These are phyloP conservation scores for Meyerozyma elateridarum DNA, from an alignment of 1,139 yeast genomes.

Conservation along the genomic window DNA sequence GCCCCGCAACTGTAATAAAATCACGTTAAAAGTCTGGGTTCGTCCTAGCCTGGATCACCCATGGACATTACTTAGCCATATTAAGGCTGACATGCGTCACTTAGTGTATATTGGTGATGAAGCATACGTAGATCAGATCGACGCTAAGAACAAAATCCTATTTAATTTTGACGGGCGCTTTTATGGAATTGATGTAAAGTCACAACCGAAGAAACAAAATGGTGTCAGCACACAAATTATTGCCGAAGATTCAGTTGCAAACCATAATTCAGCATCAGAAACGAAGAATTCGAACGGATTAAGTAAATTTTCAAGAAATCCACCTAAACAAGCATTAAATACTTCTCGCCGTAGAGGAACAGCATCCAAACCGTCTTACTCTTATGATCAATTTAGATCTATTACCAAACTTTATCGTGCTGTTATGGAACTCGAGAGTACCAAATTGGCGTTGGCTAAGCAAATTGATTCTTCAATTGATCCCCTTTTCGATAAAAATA, in stretches of 20 bases:
- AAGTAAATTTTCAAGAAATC: too few relatives aligned
- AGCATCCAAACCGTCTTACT: constrained; percentile 19
- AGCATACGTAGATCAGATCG: constrained; percentile 20
- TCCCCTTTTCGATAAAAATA: constrained; percentile 4
- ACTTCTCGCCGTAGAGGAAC: too few relatives aligned
- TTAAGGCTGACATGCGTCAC: too few relatives aligned
- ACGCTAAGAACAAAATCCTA: constrained; percentile 23
- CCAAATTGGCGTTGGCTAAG: constrained; percentile 12
- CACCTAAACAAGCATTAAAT: too few relatives aligned
- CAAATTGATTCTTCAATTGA: constrained; percentile 1
- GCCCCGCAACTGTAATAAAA: constrained; percentile 6
- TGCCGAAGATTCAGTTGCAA: neutral
- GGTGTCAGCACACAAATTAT: neutral
- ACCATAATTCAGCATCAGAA: neutral
- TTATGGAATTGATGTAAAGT: constrained; percentile 15
- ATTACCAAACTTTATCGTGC: constrained; percentile 28
- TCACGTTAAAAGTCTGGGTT: constrained; percentile 10
- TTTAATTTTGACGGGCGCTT: constrained; percentile 20
- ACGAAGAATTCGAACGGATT: too few relatives aligned
- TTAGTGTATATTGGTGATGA: too few relatives aligned
- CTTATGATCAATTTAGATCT: constrained; percentile 34
- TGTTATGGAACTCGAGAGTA: constrained; percentile 23
- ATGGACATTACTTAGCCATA: constrained; percentile 2
- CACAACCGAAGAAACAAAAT: constrained; percentile 6
- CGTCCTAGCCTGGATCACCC: constrained; percentile 9